Percentiles rank a stretch among this genome's conserved stretches.
These are phyloP conservation scores for Penicillium diatomitis DNA, from an alignment of 495 filamentous ascomycete genomes.

Conservation along the genomic window DNA sequence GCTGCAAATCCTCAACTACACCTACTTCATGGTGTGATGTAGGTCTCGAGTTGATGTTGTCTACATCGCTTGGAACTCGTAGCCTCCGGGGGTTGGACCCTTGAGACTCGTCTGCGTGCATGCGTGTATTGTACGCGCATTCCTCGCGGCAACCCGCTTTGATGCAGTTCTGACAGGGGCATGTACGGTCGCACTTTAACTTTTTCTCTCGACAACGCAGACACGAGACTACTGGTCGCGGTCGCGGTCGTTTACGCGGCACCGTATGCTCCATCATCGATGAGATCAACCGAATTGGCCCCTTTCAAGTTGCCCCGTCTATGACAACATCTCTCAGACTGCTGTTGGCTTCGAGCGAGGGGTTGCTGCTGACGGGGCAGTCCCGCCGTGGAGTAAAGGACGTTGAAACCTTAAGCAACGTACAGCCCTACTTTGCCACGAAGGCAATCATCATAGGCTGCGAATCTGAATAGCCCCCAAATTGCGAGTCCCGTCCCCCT, in stretches of 20 bases:
- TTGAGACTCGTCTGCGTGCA: not conserved
- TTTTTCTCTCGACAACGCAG: constrained; percentile 25
- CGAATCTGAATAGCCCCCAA: not conserved
- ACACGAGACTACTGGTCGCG: constrained; percentile 21
- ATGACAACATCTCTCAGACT: no score
- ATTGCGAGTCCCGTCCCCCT: not conserved
- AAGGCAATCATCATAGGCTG: not conserved
- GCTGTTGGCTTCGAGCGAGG: no score
- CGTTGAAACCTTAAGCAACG: no score
- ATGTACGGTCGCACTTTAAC: constrained; percentile 21
- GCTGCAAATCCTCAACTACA: constrained; percentile 20
- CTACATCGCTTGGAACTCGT: not conserved
- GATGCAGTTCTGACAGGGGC: constrained; percentile 22
- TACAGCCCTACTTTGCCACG: not conserved
- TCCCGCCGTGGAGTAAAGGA: not conserved
- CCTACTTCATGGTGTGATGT: constrained; percentile 3
- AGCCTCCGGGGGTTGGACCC: constrained; percentile 8
- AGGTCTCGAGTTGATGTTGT: not conserved
- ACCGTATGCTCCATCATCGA: constrained; percentile 5
- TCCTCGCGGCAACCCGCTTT: constrained; percentile 11
- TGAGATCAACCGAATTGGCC: not conserved
- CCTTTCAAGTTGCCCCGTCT: no score
- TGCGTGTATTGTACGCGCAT: constrained; percentile 13
- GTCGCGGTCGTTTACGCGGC: constrained; percentile 18
- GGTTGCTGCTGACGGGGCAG: no score